phyloP scores from a whole-genome alignment of 106 monocot species.

The Amphibolis antarctica region DNA sequence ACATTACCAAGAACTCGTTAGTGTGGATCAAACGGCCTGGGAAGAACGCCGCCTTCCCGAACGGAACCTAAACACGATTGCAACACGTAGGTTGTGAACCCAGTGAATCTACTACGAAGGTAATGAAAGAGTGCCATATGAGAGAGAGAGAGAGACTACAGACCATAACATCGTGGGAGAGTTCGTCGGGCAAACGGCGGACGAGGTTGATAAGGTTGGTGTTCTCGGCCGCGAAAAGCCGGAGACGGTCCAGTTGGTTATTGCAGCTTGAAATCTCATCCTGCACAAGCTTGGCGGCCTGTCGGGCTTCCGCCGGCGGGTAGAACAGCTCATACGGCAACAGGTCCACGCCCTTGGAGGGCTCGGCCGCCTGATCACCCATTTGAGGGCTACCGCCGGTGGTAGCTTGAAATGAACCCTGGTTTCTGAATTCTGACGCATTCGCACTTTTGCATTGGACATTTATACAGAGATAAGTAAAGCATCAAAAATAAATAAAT shows the following conservation, averaged over 20 bases:
- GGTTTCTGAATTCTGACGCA: too few species aligned
- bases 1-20: slow-evolving; percentile 75
- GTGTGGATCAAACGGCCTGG: slow-evolving; percentile 87
- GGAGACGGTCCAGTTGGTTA: slow-evolving; percentile 41
- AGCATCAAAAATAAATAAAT: too few species aligned
- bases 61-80: slow-evolving; percentile 55
- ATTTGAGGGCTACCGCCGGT: too few species aligned
- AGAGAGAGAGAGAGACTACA: not conserved
- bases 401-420: too few species aligned
- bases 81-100: not conserved
- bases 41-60: slow-evolving; percentile 86
- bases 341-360: not conserved
- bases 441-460: too few species aligned
- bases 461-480: too few species aligned
- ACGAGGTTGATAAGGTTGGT: slow-evolving; percentile 55
- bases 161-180: slow-evolving; percentile 83
- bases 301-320: slow-evolving; percentile 43
- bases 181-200: slow-evolving; percentile 65
- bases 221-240: slow-evolving; percentile 56
- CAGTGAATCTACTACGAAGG: not conserved
- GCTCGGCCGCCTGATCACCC: not conserved
- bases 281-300: slow-evolving; percentile 38
- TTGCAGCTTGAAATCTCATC: slow-evolving; percentile 43
- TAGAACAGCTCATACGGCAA: slow-evolving; percentile 27
- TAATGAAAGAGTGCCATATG: not conserved